Evolutionary conservation across 2,329 filamentous ascomycete genomes (phyloP).

Genomic region (Diaporthe sp.): DNA sequence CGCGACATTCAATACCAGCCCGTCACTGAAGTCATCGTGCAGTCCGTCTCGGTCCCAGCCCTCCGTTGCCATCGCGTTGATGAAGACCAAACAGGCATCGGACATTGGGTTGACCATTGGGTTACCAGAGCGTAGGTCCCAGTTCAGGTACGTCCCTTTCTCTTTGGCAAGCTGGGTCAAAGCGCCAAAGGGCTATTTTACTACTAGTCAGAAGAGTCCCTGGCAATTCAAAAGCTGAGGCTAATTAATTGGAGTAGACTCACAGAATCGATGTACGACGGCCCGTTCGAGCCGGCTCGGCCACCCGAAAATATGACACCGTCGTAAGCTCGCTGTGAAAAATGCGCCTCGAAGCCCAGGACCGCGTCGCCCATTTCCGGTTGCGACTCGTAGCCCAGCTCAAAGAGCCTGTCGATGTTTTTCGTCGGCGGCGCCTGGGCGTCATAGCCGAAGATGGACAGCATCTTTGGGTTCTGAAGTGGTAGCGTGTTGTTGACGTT

Average conservation of each 20-base stretch:
- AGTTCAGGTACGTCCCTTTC: conserved; percentile 68
- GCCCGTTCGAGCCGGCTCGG: conserved; percentile 61
- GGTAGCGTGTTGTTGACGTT: conserved; percentile 74
- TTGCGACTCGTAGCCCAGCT: conserved; percentile 59
- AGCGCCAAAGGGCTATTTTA: conserved; percentile 62
- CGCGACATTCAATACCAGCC: conserved; percentile 68
- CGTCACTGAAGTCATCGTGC: conserved; percentile 74
- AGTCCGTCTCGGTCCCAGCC: conserved; percentile 76
- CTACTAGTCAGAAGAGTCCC: conserved; percentile 31
- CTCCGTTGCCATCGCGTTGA: conserved; percentile 81
- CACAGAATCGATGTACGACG: conserved; percentile 61
- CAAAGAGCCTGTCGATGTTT: conserved; percentile 56
- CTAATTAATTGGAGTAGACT: conserved; percentile 36
- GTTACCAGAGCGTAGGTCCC: conserved; percentile 60
- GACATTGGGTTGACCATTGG: conserved; percentile 58
- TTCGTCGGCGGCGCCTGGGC: conserved; percentile 63
- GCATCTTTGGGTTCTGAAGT: conserved; percentile 64
- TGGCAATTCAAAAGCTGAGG: conserved; percentile 36
- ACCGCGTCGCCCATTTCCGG: conserved; percentile 56
- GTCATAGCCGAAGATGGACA: conserved; percentile 73
- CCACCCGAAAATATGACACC: conserved; percentile 64
- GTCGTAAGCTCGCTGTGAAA: conserved; percentile 60
- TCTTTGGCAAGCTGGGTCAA: conserved; percentile 63
- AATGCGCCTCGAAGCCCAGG: conserved; percentile 54
- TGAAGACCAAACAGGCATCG: conserved; percentile 73